Base-by-base conservation (phyloP, 495 filamentous ascomycete genomes). In the Annulohypoxylon nitens region DNA sequence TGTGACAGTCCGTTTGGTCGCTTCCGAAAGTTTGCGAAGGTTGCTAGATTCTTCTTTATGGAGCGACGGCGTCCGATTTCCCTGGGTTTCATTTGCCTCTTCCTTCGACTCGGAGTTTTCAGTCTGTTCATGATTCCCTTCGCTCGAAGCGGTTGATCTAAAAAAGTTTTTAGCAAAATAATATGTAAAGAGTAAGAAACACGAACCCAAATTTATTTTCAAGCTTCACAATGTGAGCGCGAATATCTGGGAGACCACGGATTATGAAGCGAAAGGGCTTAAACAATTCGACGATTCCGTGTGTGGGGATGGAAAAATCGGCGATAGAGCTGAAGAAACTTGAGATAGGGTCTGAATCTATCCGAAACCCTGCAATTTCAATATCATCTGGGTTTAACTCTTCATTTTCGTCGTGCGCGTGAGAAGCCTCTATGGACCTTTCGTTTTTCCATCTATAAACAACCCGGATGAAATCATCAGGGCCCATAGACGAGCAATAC, bases 401-500 rank as follows among this genome's bases (percentile, higher is more conserved):
- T 18, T 20, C 16, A 9, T 36, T n/a, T 12, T 20, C 34, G 18
- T 36, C 33, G 23, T 20, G 12, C 23, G 16, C 4, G 20, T 58
- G 54, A 10, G 54, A 8, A 39, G 30, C 16, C 30, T 33, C 54
- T 37, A 37, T 20, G 11, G 54, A 37, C 33, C 16, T 37, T 58
- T 36, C 54, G 39, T 58, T 58, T 37, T 58, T 58, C 54, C 54
- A 58, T 39, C 4, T 58, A 39, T 58, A 58, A 36, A 20, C 54
- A 58, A 23, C 54, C n/a, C 54, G 33, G 30, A 58, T 58, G 33
- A 58, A 58, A 4, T 58, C 14, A 9, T 18, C 34, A 12, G 54
- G 54, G 18, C 33, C 54, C 20, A 58, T 6, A 37, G 5, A 8
- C 9, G 54, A 58, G 11, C 54, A 37, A 39, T 58, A 58, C 4